Evolutionary conservation across 352 stramenopile genomes (phyloP), one percentile per base, ranked within the genome.

Genomic region (Phytophthora pisi): DNA sequence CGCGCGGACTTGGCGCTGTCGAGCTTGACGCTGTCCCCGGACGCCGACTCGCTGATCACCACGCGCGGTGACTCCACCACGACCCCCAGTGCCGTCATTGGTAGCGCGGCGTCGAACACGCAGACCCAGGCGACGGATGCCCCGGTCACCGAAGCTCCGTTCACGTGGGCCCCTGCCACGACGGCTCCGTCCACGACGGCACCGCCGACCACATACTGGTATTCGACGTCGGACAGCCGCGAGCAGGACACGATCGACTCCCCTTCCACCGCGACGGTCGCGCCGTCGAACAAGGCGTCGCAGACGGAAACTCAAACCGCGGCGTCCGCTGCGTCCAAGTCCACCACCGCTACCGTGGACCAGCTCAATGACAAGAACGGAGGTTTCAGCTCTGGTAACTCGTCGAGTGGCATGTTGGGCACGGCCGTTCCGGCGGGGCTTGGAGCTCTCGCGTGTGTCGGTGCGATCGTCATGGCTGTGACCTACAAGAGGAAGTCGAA

Each of bases 401-500:
- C 55, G 18, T 61, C 52, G 51, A 51, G 5, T n/a, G n/a, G 16
- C 38, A 11, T 46, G 36, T 47, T 74, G 0, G 36, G 34, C 13
- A 64, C 61, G 11, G 18, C 52, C 45, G 11, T 77, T 28, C 66
- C 70, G 9, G 13, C 72, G 40, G 64, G 57, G 0, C 66, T 79
- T 38, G 79, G 70, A 23, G 64, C 66, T 8, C 63, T 88, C 4
- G 79, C 65, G 16, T 78, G 74, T 55, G 72, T 79, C 4, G 77
- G 73, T 15, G 72, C 64, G 1, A 26, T 88, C 38, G 66, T 82
- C 16, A 66, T 75, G 18, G 70, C 71, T 11, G 72, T 88, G 24
- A 74, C 74, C 40, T 79, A 81, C 72, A 86, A 88, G 68, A 78
- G 63, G 43, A 79, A 66, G 61, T 53, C 34, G 18, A 56, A 55